These are phyloP conservation scores for Escovopsis sp. DNA, from an alignment of 2,329 filamentous ascomycete genomes.

Conservation along the genomic window DNA sequence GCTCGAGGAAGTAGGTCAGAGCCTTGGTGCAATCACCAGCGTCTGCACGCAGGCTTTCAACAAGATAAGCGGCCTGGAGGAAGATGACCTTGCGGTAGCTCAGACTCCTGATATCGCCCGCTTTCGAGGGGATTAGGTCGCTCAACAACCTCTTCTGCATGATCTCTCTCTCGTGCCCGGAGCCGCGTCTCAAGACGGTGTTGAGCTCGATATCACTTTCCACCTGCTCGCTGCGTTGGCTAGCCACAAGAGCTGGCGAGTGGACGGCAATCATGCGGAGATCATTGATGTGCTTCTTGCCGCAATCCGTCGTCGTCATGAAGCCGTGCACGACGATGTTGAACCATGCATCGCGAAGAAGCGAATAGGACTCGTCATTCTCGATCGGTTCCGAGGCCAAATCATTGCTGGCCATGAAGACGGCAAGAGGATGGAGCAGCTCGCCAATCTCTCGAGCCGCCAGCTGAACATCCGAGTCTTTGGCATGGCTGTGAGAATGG, in stretches of 20 bases:
- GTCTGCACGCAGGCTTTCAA: slow-evolving; percentile 76
- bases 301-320: slow-evolving; percentile 56
- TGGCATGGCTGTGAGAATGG: slow-evolving; percentile 57
- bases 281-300: slow-evolving; percentile 59
- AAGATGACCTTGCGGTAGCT: slow-evolving; percentile 89
- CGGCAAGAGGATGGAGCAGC: slow-evolving; percentile 72
- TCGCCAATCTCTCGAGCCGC: slow-evolving; percentile 79
- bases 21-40: slow-evolving; percentile 83
- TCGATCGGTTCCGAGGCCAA: slow-evolving; percentile 32
- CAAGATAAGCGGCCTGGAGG: slow-evolving; percentile 74
- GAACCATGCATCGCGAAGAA: slow-evolving; percentile 91
- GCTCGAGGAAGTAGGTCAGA: slow-evolving; percentile 87
- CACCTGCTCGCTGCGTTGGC: slow-evolving; percentile 75
- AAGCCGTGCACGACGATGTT: slow-evolving; percentile 95
- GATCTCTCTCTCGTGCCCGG: slow-evolving; percentile 61
- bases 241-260: slow-evolving; percentile 74
- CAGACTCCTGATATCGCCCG: slow-evolving; percentile 64
- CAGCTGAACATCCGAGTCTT: slow-evolving; percentile 65
- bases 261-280: slow-evolving; percentile 74
- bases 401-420: slow-evolving; percentile 59
- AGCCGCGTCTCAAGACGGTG: slow-evolving; percentile 76
- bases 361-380: slow-evolving; percentile 55
- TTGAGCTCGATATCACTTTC: slow-evolving; percentile 97
- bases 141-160: slow-evolving; percentile 69
- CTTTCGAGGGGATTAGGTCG: slow-evolving; percentile 59